Evolutionary conservation across 495 filamentous ascomycete genomes (phyloP).

Genomic region (Neurospora sp.): DNA sequence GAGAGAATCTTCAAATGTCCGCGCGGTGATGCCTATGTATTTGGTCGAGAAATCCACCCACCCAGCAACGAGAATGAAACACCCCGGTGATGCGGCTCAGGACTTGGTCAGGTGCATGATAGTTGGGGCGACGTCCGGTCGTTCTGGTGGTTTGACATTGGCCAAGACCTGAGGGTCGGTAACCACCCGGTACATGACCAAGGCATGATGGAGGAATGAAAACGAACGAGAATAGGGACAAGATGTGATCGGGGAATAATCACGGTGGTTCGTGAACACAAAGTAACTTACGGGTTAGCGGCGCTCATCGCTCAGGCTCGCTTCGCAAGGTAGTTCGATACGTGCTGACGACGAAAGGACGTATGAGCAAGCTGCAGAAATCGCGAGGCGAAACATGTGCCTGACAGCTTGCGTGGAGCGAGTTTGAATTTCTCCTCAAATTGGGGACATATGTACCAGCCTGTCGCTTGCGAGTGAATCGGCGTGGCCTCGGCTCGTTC

Average conservation of each 20-base stretch:
- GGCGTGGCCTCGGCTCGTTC: background rate
- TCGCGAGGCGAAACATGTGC: background rate
- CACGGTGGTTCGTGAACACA: background rate
- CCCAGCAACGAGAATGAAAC: background rate
- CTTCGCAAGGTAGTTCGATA: background rate
- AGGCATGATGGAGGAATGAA: background rate
- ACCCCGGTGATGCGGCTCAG: background rate
- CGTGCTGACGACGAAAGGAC: background rate
- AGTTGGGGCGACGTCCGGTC: background rate
- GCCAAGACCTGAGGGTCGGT: background rate
- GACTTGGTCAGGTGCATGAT: background rate
- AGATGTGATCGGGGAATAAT: background rate
- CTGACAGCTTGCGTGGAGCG: background rate
- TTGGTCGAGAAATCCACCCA: background rate
- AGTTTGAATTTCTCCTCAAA: background rate
- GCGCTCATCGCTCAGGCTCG: background rate
- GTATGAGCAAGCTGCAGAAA: background rate
- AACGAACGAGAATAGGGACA: background rate
- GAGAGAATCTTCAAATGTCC: background rate
- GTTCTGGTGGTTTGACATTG: background rate
- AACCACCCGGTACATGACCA: background rate
- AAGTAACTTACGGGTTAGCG: background rate
- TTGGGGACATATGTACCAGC: background rate
- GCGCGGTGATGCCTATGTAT: background rate
- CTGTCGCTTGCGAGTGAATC: background rate